Evolutionary conservation across 2,329 filamentous ascomycete species (phyloP).

Genomic region (Macrophomina tecta): DNA sequence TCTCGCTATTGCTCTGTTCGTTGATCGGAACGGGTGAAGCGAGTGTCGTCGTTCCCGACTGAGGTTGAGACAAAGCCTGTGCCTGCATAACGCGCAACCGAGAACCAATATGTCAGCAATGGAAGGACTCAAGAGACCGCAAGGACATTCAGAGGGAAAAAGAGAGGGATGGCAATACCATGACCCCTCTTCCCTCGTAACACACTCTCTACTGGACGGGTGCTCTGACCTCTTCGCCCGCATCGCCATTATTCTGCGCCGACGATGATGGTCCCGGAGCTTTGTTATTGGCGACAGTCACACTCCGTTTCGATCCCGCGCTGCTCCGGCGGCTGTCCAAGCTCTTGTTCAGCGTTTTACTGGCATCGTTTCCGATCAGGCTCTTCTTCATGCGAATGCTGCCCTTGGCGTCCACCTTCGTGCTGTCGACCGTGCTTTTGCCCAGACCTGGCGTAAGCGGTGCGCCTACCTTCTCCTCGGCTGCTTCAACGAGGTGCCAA

Average conservation of each 20-base stretch:
- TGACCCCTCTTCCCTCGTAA: conserved; percentile 30
- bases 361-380: conserved; percentile 52
- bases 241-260: conserved; percentile 35
- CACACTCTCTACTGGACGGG: conserved; percentile 12
- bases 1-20: not conserved
- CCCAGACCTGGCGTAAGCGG: conserved; percentile 91
- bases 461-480: conserved; percentile 86
- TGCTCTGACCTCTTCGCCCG: conserved; percentile 27
- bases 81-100: not conserved
- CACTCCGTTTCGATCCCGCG: conserved; percentile 78
- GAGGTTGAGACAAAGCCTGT: not conserved
- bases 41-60: not conserved
- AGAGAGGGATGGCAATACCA: conserved; percentile 5
- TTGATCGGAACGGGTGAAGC: conserved; percentile 2
- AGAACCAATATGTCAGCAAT: not conserved
- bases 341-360: conserved; percentile 72
- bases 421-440: conserved; percentile 88
- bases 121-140: not conserved
- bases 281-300: conserved; percentile 46
- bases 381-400: conserved; percentile 58
- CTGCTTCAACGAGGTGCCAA: conserved; percentile 95
- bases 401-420: conserved; percentile 84
- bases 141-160: not conserved
- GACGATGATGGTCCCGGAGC: conserved; percentile 36
- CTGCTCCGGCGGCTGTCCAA: conserved; percentile 91